Evolutionary conservation across 768 basidiomycete species (phyloP), one percentile per base, ranked within the genome.

Genomic region (Tylopilus sp.): DNA sequence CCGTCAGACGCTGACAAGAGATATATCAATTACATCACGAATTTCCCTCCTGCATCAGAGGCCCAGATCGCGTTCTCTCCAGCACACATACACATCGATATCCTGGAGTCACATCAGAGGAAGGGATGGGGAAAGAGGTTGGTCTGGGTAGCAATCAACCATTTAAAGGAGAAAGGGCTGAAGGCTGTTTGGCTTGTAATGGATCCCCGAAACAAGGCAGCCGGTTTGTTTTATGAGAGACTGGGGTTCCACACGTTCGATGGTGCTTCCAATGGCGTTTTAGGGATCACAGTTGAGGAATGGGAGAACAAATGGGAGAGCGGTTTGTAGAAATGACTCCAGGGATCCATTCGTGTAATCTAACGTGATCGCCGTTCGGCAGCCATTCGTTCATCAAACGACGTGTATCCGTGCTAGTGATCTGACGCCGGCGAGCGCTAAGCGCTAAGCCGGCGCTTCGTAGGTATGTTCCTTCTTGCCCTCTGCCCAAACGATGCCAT

Each of bases 21-120:
- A 37, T 78, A 67, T 58, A 71, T 78, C 59, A 52, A 56, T 21
- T 56, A 61, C 24, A 60, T 80, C 45, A 71, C 72, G 52, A 54
- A 62, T 26, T 71, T 70, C 37, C 66, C 68, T 33, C 71, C 66
- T 10, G 78, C 81, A 1, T 67, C 79, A 16, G 78, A 81, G 10
- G 74, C 78, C n/a, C 78, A 78, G 56, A 71, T 88, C 54, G 70
- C 75, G 6, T 87, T 85, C 63, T 83, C 87, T 17, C 79, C 83
- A 12, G 88, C 88, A 10, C 87, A 91, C 68, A 57, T 91, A 59
- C 89, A 92, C 65, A 84, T 91, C 62, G 74, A 92, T 58, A 81
- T 91, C 50, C 63, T 90, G 60, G 77, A 83, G 24, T 75, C 74
- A 38, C 81, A 87, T 64, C 87, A 87, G 66, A 72, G 79, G 50